These are phyloP conservation scores for Westerdykella ornata DNA, from an alignment of 2,329 filamentous ascomycete genomes.

Conservation along the genomic window DNA sequence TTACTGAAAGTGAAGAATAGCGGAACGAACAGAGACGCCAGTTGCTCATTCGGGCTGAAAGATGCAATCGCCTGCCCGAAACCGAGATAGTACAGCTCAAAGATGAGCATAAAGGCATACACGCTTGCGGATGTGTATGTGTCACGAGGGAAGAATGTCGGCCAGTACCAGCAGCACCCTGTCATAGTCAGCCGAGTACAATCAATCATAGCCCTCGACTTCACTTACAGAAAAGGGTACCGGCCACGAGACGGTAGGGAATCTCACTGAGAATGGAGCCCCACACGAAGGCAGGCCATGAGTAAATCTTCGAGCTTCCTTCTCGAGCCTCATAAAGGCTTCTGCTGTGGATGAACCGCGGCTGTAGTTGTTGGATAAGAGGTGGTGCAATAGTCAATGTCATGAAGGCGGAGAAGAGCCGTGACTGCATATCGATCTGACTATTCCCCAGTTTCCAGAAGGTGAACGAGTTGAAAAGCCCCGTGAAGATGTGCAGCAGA, in stretches of 20 bases:
- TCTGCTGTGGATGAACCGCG: slow-evolving; percentile 60
- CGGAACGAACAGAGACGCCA: slow-evolving; percentile 61
- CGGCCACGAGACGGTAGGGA: slow-evolving; percentile 61
- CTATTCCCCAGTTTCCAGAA: slow-evolving; percentile 44
- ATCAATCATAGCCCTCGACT: background rate
- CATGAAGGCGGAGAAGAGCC: slow-evolving; percentile 71
- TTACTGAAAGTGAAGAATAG: slow-evolving; percentile 58
- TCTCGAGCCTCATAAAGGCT: slow-evolving; percentile 66
- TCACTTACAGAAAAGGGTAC: slow-evolving; percentile 52
- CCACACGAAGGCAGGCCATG: slow-evolving; percentile 63
- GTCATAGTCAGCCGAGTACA: slow-evolving; percentile 4
- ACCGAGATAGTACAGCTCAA: slow-evolving; percentile 59
- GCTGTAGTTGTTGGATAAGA: slow-evolving; percentile 70
- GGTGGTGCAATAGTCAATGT: slow-evolving; percentile 67
- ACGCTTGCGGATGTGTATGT: slow-evolving; percentile 56
- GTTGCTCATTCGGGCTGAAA: slow-evolving; percentile 58
- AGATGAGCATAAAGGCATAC: slow-evolving; percentile 59
- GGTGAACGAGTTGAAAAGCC: slow-evolving; percentile 45
- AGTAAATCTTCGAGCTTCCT: slow-evolving; percentile 72
- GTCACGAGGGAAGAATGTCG: slow-evolving; percentile 47
- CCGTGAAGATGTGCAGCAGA: slow-evolving; percentile 47
- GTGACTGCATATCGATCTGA: slow-evolving; percentile 46
- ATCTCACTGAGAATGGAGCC: slow-evolving; percentile 62
- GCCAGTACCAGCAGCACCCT: slow-evolving; percentile 46
- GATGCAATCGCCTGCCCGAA: slow-evolving; percentile 63